Evolutionary conservation across 208 protist species (phyloP).

Genomic region (Sergeia podlipaevii): DNA sequence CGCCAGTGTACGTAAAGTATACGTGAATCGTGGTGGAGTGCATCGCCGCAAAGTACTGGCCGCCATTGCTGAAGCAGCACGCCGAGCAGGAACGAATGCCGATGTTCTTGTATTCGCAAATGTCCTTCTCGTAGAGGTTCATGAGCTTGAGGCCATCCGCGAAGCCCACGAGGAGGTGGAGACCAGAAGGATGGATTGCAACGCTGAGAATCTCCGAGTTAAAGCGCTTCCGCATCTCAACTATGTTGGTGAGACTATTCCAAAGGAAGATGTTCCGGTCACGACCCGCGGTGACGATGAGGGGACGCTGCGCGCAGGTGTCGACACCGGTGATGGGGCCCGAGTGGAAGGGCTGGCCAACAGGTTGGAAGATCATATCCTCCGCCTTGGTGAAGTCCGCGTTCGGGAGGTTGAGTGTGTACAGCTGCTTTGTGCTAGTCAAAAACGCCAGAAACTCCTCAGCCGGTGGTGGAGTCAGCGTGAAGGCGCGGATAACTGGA

Average conservation of each 20-base stretch:
- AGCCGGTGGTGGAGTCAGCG: constrained; percentile 78
- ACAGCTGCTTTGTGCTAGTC: constrained; percentile 92
- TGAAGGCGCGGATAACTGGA: constrained; percentile 79
- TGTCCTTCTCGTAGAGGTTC: constrained; percentile 96
- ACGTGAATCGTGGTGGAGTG: constrained; percentile 96
- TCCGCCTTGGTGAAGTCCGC: constrained; percentile 92
- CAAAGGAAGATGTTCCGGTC: constrained; percentile 94
- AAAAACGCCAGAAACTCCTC: constrained; percentile 91
- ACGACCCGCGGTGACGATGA: constrained; percentile 91
- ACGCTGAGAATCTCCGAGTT: constrained; percentile 91
- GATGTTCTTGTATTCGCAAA: constrained; percentile 93
- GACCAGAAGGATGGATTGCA: constrained; percentile 94
- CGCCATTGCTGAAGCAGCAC: constrained; percentile 94
- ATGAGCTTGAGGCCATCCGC: constrained; percentile 94
- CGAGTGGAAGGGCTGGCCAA: constrained; percentile 92
- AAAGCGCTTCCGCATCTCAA: constrained; percentile 93
- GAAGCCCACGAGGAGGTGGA: constrained; percentile 95
- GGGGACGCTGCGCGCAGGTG: constrained; percentile 92
- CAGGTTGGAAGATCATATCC: constrained; percentile 89
- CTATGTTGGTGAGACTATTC: constrained; percentile 94
- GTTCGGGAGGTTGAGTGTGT: constrained; percentile 92
- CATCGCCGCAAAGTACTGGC: constrained; percentile 95
- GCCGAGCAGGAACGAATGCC: constrained; percentile 90
- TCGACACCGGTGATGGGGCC: constrained; percentile 89
- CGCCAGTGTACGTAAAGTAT: constrained; percentile 95